These are phyloP conservation scores for Serpula lacrymans DNA, from an alignment of 768 basidiomycete species.

Conservation along the genomic window DNA sequence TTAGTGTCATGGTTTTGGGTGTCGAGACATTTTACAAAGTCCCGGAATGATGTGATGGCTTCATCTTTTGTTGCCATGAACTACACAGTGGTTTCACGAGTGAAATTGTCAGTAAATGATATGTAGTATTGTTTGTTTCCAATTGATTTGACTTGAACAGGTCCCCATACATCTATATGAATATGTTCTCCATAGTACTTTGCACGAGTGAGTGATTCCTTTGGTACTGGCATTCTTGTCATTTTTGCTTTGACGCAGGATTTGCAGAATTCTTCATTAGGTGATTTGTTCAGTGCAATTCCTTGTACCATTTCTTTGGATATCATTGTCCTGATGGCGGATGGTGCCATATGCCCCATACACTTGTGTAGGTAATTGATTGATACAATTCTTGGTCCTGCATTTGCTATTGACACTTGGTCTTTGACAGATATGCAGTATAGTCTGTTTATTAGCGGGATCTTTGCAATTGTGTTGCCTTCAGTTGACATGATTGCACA, in stretches of 20 bases:
- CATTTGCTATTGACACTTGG: no score
- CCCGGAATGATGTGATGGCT: no score
- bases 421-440: no score
- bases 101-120: conserved; percentile 33
- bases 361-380: neutral
- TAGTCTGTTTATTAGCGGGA: no score
- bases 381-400: no score
- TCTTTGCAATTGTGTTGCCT: no score
- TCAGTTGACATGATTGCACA: conserved; percentile 1
- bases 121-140: conserved; percentile 28
- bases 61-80: conserved; percentile 3
- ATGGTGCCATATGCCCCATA: conserved; percentile 1
- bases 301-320: conserved; percentile 18
- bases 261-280: conserved; percentile 21
- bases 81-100: conserved; percentile 22
- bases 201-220: accelerated
- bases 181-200: neutral
- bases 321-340: neutral
- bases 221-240: neutral
- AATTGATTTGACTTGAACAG: neutral
- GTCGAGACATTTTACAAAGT: no score
- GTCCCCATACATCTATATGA: conserved; percentile 5
- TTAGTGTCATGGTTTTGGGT: no score
- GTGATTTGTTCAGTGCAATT: conserved; percentile 20
- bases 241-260: conserved; percentile 29